Conservation (phyloP, 2,329 filamentous ascomycete genomes). For the Fusarium multiceps region DNA sequence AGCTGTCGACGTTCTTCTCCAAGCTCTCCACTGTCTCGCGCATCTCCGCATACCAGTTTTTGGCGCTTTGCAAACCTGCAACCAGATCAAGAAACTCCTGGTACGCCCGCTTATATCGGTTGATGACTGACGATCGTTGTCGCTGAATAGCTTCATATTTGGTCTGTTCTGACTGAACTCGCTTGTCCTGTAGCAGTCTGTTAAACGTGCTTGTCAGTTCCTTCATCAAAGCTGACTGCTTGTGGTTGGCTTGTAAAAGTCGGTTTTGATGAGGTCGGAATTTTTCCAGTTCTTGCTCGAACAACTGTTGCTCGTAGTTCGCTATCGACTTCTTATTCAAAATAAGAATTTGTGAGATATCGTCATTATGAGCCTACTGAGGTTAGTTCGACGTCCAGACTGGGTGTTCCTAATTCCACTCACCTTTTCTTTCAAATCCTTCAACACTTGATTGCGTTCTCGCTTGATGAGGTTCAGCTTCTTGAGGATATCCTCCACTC, state of each 20-base stretch:
- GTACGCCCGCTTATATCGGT: constrained; percentile 89
- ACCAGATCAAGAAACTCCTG: constrained; percentile 92
- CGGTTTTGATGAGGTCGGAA: constrained; percentile 93
- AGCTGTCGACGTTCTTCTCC: constrained; percentile 95
- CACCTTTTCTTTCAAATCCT: constrained; percentile 98
- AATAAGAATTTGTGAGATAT: constrained; percentile 97
- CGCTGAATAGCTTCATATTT: constrained; percentile 92
- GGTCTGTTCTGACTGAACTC: constrained; percentile 91
- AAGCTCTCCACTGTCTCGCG: constrained; percentile 91
- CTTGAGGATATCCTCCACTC: constrained; percentile 89
- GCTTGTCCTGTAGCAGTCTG: constrained; percentile 89
- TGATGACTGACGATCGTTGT: constrained; percentile 82
- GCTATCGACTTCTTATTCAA: constrained; percentile 97
- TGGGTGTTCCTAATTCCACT: constrained; percentile 35
- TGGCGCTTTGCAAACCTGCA: constrained; percentile 86
- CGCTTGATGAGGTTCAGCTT: constrained; percentile 93
- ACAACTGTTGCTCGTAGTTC: constrained; percentile 90
- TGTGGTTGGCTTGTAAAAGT: constrained; percentile 92
- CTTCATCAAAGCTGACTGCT: constrained; percentile 93
- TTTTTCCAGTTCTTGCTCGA: constrained; percentile 97
- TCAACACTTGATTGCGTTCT: constrained; percentile 90
- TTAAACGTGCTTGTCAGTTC: constrained; percentile 91
- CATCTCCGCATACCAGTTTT: constrained; percentile 96
- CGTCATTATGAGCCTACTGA: constrained; percentile 86
- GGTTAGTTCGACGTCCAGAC: constrained; percentile 34